These are phyloP conservation scores for Angophora floribunda DNA, from an alignment of 345 rosid species.

Conservation along the genomic window DNA sequence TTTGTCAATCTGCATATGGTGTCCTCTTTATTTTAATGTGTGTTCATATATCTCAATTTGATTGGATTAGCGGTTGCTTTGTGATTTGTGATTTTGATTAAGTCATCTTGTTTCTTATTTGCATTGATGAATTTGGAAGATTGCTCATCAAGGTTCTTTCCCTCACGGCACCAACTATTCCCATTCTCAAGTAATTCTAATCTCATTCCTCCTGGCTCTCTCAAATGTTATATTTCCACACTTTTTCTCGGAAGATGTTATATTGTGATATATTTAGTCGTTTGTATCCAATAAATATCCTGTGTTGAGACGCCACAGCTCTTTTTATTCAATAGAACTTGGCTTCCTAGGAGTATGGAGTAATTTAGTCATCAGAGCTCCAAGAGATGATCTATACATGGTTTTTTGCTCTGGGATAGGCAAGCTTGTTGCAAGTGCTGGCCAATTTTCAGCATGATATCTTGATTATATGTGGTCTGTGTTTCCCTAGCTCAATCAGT, in stretches of 20 bases:
- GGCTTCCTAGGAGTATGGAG: neutral
- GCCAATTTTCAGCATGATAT: neutral
- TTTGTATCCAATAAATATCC: neutral
- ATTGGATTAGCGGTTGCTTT: neutral
- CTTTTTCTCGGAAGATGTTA: neutral
- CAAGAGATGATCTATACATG: neutral
- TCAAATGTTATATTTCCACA: neutral
- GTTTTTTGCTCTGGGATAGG: neutral
- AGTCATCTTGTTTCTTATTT: neutral
- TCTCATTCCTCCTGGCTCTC: conserved; percentile 1
- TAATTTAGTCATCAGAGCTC: neutral
- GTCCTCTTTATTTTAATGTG: neutral
- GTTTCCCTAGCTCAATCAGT: neutral
- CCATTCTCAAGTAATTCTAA: conserved; percentile 25
- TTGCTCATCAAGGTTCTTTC: conserved; percentile 33
- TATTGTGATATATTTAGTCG: neutral
- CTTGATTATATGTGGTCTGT: neutral
- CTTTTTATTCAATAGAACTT: neutral
- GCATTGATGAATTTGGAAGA: conserved; percentile 28
- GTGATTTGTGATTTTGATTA: neutral
- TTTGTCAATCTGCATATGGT: neutral
- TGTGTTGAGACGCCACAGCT: neutral
- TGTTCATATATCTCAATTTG: neutral
- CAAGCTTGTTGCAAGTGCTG: neutral
- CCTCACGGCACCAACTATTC: conserved; percentile 16